These are phyloP conservation scores for Veloboletus limbatus DNA, from an alignment of 1,284 basidiomycete species.

Conservation along the genomic window DNA sequence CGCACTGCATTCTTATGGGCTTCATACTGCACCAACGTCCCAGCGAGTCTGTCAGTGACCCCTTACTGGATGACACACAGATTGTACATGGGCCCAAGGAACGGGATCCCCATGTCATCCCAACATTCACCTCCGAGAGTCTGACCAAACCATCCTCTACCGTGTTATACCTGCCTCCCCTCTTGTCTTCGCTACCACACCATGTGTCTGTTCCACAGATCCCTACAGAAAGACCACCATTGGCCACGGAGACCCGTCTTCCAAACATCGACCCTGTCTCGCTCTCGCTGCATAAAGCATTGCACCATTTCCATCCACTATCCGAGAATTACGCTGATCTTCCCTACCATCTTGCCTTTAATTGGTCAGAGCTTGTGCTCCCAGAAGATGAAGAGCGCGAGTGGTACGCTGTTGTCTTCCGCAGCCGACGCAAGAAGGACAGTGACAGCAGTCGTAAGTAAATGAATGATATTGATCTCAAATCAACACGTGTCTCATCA, in stretches of 20 bases:
- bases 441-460: conserved; percentile 66
- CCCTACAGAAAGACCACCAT: conserved; percentile 36
- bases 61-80: neutral
- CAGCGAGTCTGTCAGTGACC: conserved; percentile 12
- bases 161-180: conserved; percentile 76
- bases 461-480: neutral
- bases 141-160: conserved; percentile 42
- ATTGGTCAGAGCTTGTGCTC: conserved; percentile 74
- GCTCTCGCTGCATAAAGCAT: conserved; percentile 79
- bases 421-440: conserved; percentile 71
- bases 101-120: conserved; percentile 57
- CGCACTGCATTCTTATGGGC: conserved; percentile 28
- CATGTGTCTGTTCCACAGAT: conserved; percentile 30
- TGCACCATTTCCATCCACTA: conserved; percentile 72
- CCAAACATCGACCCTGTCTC: conserved; percentile 82
- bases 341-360: conserved; percentile 77
- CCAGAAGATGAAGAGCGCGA: conserved; percentile 72
- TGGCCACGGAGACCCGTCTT: conserved; percentile 70
- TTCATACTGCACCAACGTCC: conserved; percentile 33
- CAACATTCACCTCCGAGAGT: conserved; percentile 46
- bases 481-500: conserved; percentile 11
- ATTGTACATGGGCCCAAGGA: conserved; percentile 8
- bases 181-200: conserved; percentile 69
- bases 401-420: conserved; percentile 90
- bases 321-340: conserved; percentile 59